phyloP scores from a whole-genome alignment of 2,329 filamentous ascomycete species.

The Dactylellina leptospora region DNA sequence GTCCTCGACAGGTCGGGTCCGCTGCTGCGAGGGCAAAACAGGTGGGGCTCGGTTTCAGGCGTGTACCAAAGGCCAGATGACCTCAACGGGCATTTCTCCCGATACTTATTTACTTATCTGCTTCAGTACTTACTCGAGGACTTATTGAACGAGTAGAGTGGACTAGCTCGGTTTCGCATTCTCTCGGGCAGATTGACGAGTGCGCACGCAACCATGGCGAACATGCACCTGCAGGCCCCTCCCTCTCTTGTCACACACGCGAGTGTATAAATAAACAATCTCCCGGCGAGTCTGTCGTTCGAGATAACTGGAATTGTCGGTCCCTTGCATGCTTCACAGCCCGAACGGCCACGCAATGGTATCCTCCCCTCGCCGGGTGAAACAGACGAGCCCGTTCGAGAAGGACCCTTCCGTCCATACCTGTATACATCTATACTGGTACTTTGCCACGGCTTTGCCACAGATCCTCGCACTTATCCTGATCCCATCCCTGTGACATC shows the following conservation, averaged over 20 bases:
- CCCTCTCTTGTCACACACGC: too few relatives aligned
- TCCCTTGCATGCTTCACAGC: slow-evolving; percentile 35
- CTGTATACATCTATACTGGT: too few relatives aligned
- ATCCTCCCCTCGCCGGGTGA: neutral
- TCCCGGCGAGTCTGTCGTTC: neutral
- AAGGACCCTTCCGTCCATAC: too few relatives aligned
- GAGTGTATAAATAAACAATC: neutral
- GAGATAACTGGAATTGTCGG: slow-evolving; percentile 7
- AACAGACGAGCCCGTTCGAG: too few relatives aligned
- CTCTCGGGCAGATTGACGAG: neutral
- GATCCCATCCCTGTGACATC: too few relatives aligned
- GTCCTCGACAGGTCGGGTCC: neutral
- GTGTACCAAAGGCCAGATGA: slow-evolving; percentile 4
- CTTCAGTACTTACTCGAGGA: neutral
- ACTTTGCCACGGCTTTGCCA: too few relatives aligned
- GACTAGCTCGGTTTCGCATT: neutral
- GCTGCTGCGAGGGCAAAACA: too few relatives aligned
- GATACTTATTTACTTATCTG: neutral
- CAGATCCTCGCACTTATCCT: too few relatives aligned
- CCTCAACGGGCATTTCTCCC: neutral
- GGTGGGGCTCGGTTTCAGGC: slow-evolving; percentile 11
- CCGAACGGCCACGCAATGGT: slow-evolving; percentile 14
- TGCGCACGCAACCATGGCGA: neutral
- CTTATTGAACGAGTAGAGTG: too few relatives aligned
- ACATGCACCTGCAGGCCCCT: slow-evolving; percentile 1